Percentiles rank a stretch among this genome's conserved stretches.
Conservation (phyloP, 2,329 filamentous ascomycete species). For the Penicillium sp. region DNA sequence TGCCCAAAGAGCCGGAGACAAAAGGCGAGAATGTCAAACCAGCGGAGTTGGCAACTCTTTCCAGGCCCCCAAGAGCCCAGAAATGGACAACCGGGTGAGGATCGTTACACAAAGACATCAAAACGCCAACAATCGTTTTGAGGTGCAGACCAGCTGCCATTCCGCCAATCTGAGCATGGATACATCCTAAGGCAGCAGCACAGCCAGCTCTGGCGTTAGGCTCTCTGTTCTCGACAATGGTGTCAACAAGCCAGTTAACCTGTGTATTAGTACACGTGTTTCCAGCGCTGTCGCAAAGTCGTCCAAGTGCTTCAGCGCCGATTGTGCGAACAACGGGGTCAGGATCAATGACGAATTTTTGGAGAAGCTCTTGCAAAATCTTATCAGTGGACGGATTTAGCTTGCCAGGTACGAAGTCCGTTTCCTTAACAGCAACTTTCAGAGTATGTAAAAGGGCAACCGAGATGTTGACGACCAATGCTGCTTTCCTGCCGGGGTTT, state of each 20-base stretch:
- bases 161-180: slow-evolving; percentile 88
- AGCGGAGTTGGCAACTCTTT: slow-evolving; percentile 79
- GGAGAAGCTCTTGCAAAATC: slow-evolving; percentile 58
- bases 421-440: slow-evolving; percentile 76
- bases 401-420: slow-evolving; percentile 61
- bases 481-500: slow-evolving; percentile 78
- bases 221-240: slow-evolving; percentile 86
- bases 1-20: slow-evolving; percentile 80
- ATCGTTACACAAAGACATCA: slow-evolving; percentile 96
- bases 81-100: slow-evolving; percentile 92
- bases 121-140: slow-evolving; percentile 90
- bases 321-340: slow-evolving; percentile 80
- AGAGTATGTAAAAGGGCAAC: slow-evolving; percentile 70
- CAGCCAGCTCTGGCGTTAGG: slow-evolving; percentile 88
- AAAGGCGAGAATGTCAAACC: slow-evolving; percentile 86
- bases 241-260: slow-evolving; percentile 85
- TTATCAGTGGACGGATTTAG: slow-evolving; percentile 71
- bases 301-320: slow-evolving; percentile 74
- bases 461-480: slow-evolving; percentile 82
- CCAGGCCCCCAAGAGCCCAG: slow-evolving; percentile 85
- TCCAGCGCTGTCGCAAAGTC: slow-evolving; percentile 74
- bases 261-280: slow-evolving; percentile 81
- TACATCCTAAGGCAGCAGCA: slow-evolving; percentile 83
- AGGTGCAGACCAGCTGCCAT: slow-evolving; percentile 96
- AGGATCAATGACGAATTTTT: slow-evolving; percentile 68